phyloP scores from a whole-genome alignment of 139 green algal genomes.

The Raphidocelis subcapitata region DNA sequence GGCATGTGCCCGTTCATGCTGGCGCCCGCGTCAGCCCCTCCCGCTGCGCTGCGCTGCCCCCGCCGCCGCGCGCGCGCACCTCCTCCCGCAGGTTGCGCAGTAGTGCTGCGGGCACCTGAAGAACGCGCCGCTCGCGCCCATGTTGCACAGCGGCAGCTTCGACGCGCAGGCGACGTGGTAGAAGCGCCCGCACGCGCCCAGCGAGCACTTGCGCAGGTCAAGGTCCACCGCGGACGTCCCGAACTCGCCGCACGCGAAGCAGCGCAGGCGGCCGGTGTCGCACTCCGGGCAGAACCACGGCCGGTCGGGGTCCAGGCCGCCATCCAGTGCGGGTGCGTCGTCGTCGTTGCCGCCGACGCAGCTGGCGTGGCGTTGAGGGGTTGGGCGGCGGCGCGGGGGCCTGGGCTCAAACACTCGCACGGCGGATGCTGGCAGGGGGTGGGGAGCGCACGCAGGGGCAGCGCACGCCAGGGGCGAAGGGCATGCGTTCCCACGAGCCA shows the following conservation, averaged over 20 bases:
- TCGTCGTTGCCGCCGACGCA: not conserved
- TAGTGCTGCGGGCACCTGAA: slow-evolving; percentile 34
- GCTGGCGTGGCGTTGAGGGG: not conserved
- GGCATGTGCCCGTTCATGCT: too few species aligned
- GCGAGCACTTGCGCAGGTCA: slow-evolving; percentile 18
- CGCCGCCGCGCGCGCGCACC: too few species aligned
- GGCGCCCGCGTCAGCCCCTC: too few species aligned
- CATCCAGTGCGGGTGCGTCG: not conserved
- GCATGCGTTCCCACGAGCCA: too few species aligned
- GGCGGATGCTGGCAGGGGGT: too few species aligned
- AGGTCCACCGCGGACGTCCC: slow-evolving; percentile 15
- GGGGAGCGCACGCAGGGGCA: too few species aligned
- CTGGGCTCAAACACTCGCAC: too few species aligned
- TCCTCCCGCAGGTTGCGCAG: slow-evolving; percentile 17
- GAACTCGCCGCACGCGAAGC: slow-evolving; percentile 31
- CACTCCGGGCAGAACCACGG: slow-evolving; percentile 32
- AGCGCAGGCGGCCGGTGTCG: slow-evolving; percentile 17
- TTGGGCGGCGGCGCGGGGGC: too few species aligned
- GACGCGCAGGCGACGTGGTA: slow-evolving; percentile 21
- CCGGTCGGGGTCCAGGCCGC: too few species aligned
- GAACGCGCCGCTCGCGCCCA: slow-evolving; percentile 10
- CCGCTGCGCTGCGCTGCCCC: too few species aligned
- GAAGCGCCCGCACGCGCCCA: slow-evolving; percentile 29
- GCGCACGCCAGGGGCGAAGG: too few species aligned
- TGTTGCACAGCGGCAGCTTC: slow-evolving; percentile 13